A percentile compares a stretch with the other conserved stretches of the same genome.
Evolutionary conservation across 2,329 filamentous ascomycete genomes (phyloP).

Genomic region (Reticulascus tulasneorum): DNA sequence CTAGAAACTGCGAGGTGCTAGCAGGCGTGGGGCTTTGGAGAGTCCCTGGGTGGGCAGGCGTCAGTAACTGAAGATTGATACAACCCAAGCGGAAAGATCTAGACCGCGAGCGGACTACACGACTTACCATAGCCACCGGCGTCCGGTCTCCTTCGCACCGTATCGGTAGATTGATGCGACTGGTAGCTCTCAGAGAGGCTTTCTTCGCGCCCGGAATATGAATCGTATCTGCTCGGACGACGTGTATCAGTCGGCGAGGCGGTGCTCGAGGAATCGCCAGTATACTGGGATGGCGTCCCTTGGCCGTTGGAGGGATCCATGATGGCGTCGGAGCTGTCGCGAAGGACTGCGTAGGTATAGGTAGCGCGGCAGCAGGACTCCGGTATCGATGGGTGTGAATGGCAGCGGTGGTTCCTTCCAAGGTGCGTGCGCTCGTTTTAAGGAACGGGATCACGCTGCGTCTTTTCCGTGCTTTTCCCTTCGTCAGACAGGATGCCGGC

Average conservation of each 20-base stretch:
- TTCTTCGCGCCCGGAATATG: slow-evolving; percentile 35
- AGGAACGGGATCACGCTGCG: too few species aligned
- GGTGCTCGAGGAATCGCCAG: slow-evolving; percentile 30
- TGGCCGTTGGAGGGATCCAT: slow-evolving; percentile 42
- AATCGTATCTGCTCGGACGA: slow-evolving; percentile 32
- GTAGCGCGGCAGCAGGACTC: too few species aligned
- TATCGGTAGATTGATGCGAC: slow-evolving; percentile 57
- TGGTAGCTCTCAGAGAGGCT: slow-evolving; percentile 51
- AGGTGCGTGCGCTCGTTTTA: too few species aligned
- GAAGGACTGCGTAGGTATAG: too few species aligned
- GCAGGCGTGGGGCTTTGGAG: background rate
- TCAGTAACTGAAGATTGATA: too few species aligned
- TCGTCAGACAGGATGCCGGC: too few species aligned
- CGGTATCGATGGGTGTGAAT: too few species aligned
- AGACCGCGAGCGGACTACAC: too few species aligned
- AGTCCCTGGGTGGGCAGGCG: too few species aligned
- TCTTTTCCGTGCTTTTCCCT: too few species aligned
- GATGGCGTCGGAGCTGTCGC: slow-evolving; percentile 16
- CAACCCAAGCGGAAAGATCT: too few species aligned
- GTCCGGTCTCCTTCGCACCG: slow-evolving; percentile 55
- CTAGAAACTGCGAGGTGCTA: slow-evolving; percentile 13
- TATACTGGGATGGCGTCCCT: slow-evolving; percentile 30
- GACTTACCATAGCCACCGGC: slow-evolving; percentile 50
- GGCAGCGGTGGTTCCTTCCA: too few species aligned
- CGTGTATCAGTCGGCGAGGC: slow-evolving; percentile 50